Base-by-base conservation (phyloP, 352 stramenopile genomes). In the Peronospora tabacina region DNA sequence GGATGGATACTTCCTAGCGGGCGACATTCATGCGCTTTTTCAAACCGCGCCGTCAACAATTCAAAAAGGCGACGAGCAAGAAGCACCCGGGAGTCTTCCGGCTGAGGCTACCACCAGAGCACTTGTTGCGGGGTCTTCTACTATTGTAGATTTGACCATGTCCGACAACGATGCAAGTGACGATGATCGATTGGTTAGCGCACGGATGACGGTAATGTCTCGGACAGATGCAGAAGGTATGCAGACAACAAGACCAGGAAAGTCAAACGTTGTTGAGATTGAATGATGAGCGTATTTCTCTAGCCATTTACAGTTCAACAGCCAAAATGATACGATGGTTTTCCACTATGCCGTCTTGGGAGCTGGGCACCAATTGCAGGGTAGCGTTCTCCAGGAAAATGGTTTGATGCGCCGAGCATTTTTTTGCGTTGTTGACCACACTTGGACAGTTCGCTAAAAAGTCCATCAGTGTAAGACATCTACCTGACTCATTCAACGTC, bases 1-100 rank as follows among this genome's bases (percentile, higher is more conserved):
- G 13, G 64, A 68, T 11, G 70, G 66, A 4, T 72, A 72, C 30
- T 77, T 64, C 15, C 44, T 87, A 10, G 70, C 74, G 10, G 67
- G 70, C 7, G 72, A 82, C 28, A 50, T 83, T 10, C 53, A 66
- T 49, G 75, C 65, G 4, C 52, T 85, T 8, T 59, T 80, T 37
- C 59, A 66, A 48, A 40, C 49, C 19, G 10, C 35, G 6, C n/a
- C 30, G 26, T 37, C 35, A 8, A 22, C 16, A 24, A 32, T 9
- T 12, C 30, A 26, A 22, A 20, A 51, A 22, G 15, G 13, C 19
- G 40, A 35, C 50, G 32, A 13, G 36, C 22, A 39, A 22, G 24
- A 29, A 41, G 19, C 3, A 19, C 15, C 9, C 36, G 16, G 15
- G 20, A 22, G 28, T 10, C 1, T 30, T 34, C 35, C 19, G 24